Percentiles rank a stretch among this genome's conserved stretches.
phyloP scores from a whole-genome alignment of 495 filamentous ascomycete species.

The Symbiotaphrina buchneri region DNA sequence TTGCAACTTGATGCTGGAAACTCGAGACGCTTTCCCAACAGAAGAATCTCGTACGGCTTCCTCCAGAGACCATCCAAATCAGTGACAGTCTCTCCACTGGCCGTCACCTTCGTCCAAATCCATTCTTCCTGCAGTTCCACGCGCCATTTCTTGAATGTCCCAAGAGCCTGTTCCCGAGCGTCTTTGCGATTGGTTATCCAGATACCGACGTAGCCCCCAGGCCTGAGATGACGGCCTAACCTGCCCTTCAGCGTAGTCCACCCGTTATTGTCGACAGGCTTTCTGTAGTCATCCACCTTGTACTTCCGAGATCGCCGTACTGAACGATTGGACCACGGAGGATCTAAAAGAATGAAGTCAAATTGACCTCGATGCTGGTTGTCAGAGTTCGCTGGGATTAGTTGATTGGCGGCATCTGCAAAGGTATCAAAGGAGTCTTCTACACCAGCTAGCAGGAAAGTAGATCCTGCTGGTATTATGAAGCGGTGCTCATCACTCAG shows the following conservation, averaged over 20 bases:
- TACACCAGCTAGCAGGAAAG: constrained; percentile 3
- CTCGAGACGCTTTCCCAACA: constrained; percentile 29
- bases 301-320: constrained; percentile 51
- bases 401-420: no score
- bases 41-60: constrained; percentile 68
- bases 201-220: constrained; percentile 38
- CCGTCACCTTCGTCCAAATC: constrained; percentile 77
- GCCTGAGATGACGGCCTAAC: constrained; percentile 28
- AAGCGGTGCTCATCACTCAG: no score
- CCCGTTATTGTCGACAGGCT: constrained; percentile 13
- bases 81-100: constrained; percentile 41
- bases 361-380: constrained; percentile 25
- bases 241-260: constrained; percentile 26
- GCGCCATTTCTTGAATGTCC: constrained; percentile 26
- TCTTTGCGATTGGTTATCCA: constrained; percentile 75
- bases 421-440: constrained; percentile 1
- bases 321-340: constrained; percentile 87
- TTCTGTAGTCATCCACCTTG: constrained; percentile 18
- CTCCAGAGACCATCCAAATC: constrained; percentile 48
- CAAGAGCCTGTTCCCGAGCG: constrained; percentile 31
- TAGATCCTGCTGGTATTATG: constrained; percentile 3
- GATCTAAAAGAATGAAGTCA: constrained; percentile 68
- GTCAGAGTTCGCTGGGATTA: no score
- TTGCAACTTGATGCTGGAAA: constrained; percentile 5
- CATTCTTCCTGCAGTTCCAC: constrained; percentile 58